These are phyloP conservation scores for Zasmidium citrigriseum DNA, from an alignment of 2,329 filamentous ascomycete genomes.

Conservation along the genomic window DNA sequence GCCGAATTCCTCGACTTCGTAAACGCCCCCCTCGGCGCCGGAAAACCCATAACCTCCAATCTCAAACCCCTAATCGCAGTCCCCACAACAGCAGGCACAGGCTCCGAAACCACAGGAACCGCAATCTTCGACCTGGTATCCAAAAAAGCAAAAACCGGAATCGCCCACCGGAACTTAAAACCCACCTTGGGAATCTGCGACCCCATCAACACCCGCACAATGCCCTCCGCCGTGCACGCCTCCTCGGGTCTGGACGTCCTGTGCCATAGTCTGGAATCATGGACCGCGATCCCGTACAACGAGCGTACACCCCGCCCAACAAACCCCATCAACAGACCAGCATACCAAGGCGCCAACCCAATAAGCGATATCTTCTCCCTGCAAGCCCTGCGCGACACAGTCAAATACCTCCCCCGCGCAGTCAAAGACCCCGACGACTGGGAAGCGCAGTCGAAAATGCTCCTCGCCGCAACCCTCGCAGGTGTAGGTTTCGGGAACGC, in stretches of 20 bases:
- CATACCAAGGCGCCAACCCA: conserved; percentile 96
- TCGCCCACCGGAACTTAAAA: conserved; percentile 93
- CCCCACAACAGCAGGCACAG: conserved; percentile 82
- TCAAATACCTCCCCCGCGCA: conserved; percentile 89
- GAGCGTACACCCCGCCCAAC: conserved; percentile 79
- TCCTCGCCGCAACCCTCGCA: conserved; percentile 88
- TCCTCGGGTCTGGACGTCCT: conserved; percentile 91
- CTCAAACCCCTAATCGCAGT: conserved; percentile 78
- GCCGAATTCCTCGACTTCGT: conserved; percentile 97
- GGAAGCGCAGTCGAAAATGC: conserved; percentile 94
- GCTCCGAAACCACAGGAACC: conserved; percentile 93
- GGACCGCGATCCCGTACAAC: conserved; percentile 94
- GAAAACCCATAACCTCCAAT: conserved; percentile 69
- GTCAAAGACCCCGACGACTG: conserved; percentile 85
- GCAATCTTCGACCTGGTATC: conserved; percentile 95
- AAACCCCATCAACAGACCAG: conserved; percentile 88
- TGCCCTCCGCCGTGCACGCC: conserved; percentile 92
- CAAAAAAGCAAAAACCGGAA: conserved; percentile 89
- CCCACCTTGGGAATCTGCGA: conserved; percentile 87
- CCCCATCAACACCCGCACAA: conserved; percentile 88
- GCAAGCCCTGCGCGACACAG: conserved; percentile 75
- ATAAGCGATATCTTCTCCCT: conserved; percentile 97
- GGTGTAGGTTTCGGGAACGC: conserved; percentile 98
- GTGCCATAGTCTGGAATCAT: conserved; percentile 92
- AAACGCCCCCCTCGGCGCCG: conserved; percentile 88